These are phyloP conservation scores for Podospora comata DNA, from an alignment of 495 filamentous ascomycete species.

Conservation along the genomic window DNA sequence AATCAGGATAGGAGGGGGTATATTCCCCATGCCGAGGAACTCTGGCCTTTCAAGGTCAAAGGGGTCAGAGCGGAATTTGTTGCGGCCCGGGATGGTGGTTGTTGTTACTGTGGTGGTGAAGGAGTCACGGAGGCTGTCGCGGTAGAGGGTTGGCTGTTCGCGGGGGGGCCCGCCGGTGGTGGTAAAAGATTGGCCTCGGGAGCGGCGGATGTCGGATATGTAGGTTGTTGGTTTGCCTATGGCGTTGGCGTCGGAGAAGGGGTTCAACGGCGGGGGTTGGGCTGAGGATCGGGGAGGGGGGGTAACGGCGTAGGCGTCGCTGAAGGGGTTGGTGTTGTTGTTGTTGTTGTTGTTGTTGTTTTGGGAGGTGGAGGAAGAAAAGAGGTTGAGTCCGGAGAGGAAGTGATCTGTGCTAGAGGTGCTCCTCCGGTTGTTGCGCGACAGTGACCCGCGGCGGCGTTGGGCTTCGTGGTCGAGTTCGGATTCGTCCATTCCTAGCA, in stretches of 20 bases:
- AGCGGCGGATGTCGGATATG: constrained; percentile 43
- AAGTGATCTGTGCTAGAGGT: constrained; percentile 35
- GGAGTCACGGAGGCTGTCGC: constrained; percentile 32
- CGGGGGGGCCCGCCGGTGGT: constrained; percentile 10
- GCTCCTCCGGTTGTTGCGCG: constrained; percentile 23
- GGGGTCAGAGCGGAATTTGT: constrained; percentile 61
- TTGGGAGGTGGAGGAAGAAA: constrained; percentile 24
- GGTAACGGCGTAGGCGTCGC: constrained; percentile 40
- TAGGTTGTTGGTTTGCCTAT: constrained; percentile 38
- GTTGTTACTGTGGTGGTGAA: background rate
- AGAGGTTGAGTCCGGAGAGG: constrained; percentile 40
- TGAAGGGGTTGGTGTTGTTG: constrained; percentile 36
- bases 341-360: background rate
- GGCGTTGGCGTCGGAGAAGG: constrained; percentile 45
- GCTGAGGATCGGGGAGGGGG: constrained; percentile 32
- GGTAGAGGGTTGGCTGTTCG: constrained; percentile 26
- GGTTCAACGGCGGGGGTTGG: constrained; percentile 40
- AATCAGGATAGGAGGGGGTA: constrained; percentile 22
- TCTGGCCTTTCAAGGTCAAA: constrained; percentile 62
- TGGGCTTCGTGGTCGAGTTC: constrained; percentile 36
- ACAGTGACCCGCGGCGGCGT: constrained; percentile 31
- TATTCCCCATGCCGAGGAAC: constrained; percentile 33
- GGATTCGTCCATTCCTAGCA: constrained; percentile 37
- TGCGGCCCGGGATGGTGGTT: constrained; percentile 27
- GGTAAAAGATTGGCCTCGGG: constrained; percentile 35